A percentile compares a stretch with the other conserved stretches of the same genome.
Conservation (phyloP, 179 eudicot species). For the Amaranthus tricolor region DNA sequence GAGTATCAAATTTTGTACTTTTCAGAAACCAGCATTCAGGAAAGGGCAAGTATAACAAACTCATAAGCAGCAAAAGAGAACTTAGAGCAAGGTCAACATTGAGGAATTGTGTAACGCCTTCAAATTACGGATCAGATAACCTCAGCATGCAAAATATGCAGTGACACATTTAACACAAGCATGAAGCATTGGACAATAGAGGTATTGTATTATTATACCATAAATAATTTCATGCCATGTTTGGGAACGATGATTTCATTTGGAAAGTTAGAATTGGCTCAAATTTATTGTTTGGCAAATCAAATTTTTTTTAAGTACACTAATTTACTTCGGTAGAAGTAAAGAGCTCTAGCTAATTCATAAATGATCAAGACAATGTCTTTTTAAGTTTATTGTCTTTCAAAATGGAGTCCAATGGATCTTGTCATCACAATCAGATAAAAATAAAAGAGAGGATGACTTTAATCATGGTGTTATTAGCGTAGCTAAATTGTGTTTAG, state of each 20-base stretch:
- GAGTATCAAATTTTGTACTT: not conserved
- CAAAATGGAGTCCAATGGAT: not conserved
- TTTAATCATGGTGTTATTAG: not conserved
- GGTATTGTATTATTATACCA: not conserved
- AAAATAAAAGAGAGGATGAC: too few species aligned
- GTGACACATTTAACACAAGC: not conserved
- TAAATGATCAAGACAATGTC: not conserved
- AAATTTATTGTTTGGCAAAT: too few species aligned
- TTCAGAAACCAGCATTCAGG: not conserved
- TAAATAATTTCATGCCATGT: too few species aligned
- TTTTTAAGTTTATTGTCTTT: not conserved
- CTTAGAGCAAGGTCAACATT: not conserved
- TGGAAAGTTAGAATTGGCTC: too few species aligned
- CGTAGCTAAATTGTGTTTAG: not conserved
- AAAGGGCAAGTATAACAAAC: not conserved
- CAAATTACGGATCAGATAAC: not conserved
- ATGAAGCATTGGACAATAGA: not conserved
- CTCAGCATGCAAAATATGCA: not conserved
- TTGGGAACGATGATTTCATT: too few species aligned
- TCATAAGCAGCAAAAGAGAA: not conserved
- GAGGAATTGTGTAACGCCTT: not conserved
- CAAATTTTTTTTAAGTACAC: too few species aligned
- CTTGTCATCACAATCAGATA: too few species aligned
- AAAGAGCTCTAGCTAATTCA: not conserved
- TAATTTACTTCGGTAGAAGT: not conserved